These are phyloP conservation scores for Coemansia sp. DNA, from an alignment of 192 early-diverging fungal species.

Conservation along the genomic window DNA sequence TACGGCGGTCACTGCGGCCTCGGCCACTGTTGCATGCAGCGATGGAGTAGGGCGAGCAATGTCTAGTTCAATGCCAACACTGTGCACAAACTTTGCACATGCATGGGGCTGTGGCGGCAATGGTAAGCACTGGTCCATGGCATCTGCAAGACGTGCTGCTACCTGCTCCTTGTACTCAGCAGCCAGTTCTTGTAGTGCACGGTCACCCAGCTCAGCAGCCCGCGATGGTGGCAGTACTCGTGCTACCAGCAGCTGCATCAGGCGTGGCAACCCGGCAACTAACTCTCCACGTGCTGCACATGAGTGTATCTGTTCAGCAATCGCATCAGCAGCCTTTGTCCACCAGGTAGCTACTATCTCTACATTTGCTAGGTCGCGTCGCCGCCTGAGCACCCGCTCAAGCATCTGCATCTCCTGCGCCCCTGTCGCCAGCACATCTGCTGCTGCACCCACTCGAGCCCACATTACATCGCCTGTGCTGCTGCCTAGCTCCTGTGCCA, in stretches of 20 bases:
- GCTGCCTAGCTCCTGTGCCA: conserved; percentile 16
- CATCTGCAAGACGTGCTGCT: conserved; percentile 23
- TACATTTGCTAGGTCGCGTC: conserved; percentile 13
- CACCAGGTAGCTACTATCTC: too few species aligned
- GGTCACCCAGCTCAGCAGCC: conserved; percentile 21
- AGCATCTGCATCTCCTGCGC: conserved; percentile 32
- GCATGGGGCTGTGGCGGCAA: conserved; percentile 11
- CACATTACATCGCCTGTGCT: conserved; percentile 24
- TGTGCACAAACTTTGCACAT: conserved; percentile 20
- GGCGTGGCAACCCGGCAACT: conserved; percentile 4
- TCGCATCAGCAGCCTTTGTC: too few species aligned
- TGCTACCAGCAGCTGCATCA: conserved; percentile 18
- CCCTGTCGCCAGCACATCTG: conserved; percentile 16
- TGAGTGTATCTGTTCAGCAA: too few species aligned
- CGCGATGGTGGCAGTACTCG: neutral
- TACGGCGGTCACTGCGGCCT: neutral
- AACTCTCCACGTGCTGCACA: conserved; percentile 6
- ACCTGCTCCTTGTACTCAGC: conserved; percentile 27
- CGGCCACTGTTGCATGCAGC: conserved; percentile 15
- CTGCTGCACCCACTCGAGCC: conserved; percentile 16
- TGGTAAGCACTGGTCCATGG: conserved; percentile 21
- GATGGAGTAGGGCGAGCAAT: conserved; percentile 23
- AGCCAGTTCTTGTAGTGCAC: conserved; percentile 17
- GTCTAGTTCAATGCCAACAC: conserved; percentile 38
- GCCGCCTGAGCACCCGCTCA: conserved; percentile 41